Percentiles rank a stretch among this genome's conserved stretches.
Evolutionary conservation across 352 stramenopile genomes (phyloP).

Genomic region (Pythium phragmiticola): DNA sequence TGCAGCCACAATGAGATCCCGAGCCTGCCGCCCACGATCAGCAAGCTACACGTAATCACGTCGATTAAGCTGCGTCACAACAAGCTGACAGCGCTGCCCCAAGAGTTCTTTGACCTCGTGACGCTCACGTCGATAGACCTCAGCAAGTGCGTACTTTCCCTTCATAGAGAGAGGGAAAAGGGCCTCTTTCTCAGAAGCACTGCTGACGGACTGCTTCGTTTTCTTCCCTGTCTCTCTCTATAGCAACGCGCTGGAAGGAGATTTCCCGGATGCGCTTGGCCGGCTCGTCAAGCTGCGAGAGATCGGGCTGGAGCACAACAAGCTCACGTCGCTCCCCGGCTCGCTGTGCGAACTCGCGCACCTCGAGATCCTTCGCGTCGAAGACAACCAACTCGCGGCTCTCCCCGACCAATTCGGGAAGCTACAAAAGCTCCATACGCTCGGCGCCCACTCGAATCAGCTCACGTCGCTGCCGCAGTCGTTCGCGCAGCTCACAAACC

Average conservation of each 20-base stretch:
- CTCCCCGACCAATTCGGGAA: slow-evolving; percentile 59
- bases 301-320: slow-evolving; percentile 64
- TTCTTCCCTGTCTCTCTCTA: not conserved
- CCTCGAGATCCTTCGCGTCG: slow-evolving; percentile 61
- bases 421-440: slow-evolving; percentile 47
- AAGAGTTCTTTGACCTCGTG: slow-evolving; percentile 53
- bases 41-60: slow-evolving; percentile 43
- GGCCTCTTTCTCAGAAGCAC: too few species aligned
- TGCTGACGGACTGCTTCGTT: not conserved
- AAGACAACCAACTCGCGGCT: slow-evolving; percentile 53
- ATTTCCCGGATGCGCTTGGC: slow-evolving; percentile 46
- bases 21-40: slow-evolving; percentile 47
- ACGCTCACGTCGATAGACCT: slow-evolving; percentile 69
- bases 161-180: not conserved
- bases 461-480: slow-evolving; percentile 49
- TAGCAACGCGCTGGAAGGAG: slow-evolving; percentile 62
- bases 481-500: slow-evolving; percentile 39
- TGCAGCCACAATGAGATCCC: slow-evolving; percentile 76
- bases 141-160: slow-evolving; percentile 57
- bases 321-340: slow-evolving; percentile 54
- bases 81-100: slow-evolving; percentile 43
- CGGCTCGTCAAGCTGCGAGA: slow-evolving; percentile 59
- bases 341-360: slow-evolving; percentile 39
- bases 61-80: slow-evolving; percentile 82
- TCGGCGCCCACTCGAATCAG: slow-evolving; percentile 65